Base-by-base conservation (phyloP, 1,284 basidiomycete species). In the Pyrrhoderma lamaoense region DNA sequence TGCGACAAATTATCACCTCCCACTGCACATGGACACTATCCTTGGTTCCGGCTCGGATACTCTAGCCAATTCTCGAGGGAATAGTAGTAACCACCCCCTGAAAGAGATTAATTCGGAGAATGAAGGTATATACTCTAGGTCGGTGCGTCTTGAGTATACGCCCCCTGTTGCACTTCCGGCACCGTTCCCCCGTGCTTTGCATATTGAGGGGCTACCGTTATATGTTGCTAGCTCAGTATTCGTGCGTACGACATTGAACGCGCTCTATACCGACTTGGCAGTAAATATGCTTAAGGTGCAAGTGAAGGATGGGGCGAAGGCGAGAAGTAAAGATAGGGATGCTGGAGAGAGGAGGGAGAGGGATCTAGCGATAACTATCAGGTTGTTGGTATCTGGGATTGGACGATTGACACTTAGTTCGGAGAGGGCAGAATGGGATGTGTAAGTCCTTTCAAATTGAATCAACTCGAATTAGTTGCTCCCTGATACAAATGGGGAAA, bases 141-240 rank as follows among this genome's bases (percentile, higher is more conserved):
- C 71, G 46, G 64, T 85, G 8, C 65, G 71, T 27, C 61, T 85
- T 36, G 69, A 66, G 14, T 89, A 89, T 61, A 83, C 77, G 0
- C 86, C 85, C 0, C 85, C 85, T 1, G 66, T 71, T 0, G 68
- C 70, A 9, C 69, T 88, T 18, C 85, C 85, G 1, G 60, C 79
- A 2, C 84, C 85, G 0, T 80, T 89, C 51, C 85, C 85, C 1
- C 69, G 75, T 45, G 82, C 76, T 1, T 67, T 88, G 18, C 75
- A 77, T 38, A 67, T 87, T 9, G 83, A 89, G 72, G 86, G 86
- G 25, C 63, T 85, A 3, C 76, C 81, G 7, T 61, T 89, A 37
- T 89, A 89, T 63, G 70, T 81, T 54, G 75, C 82, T 0, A 86
- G 84, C 0, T 79, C 84, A 2, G 73, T 75, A 2, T 77, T 89